These are phyloP conservation scores for Colletotrichum tamarilloi DNA, from an alignment of 2,329 filamentous ascomycete species.

Conservation along the genomic window DNA sequence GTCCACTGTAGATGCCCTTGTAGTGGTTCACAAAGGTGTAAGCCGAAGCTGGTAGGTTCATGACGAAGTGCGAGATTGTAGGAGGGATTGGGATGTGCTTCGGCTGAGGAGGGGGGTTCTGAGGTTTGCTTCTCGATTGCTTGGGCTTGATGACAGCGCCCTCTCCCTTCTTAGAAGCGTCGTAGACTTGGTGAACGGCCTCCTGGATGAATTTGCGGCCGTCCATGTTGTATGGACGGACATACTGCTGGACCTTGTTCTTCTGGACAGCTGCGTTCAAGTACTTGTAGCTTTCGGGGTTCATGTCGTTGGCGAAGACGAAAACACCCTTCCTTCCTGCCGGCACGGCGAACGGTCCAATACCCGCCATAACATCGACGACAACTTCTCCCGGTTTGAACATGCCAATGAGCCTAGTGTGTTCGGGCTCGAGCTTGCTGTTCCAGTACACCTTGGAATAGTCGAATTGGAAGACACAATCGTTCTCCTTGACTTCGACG, in stretches of 20 bases:
- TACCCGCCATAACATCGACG: constrained; percentile 96
- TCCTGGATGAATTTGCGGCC: constrained; percentile 82
- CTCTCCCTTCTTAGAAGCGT: constrained; percentile 61
- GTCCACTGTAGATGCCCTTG: constrained; percentile 82
- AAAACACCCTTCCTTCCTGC: constrained; percentile 91
- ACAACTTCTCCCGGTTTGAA: constrained; percentile 90
- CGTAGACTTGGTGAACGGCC: constrained; percentile 71
- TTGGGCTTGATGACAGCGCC: constrained; percentile 65
- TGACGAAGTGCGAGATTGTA: constrained; percentile 92
- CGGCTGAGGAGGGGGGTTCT: constrained; percentile 49
- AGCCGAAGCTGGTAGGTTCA: constrained; percentile 95
- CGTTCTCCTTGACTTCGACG: constrained; percentile 84
- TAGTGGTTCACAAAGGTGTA: constrained; percentile 83
- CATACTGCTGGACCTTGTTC: constrained; percentile 83
- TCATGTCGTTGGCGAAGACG: constrained; percentile 97
- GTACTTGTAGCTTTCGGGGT: constrained; percentile 84
- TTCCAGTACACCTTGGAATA: constrained; percentile 99
- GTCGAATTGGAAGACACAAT: constrained; percentile 91
- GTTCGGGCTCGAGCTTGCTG: constrained; percentile 88
- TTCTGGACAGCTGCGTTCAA: constrained; percentile 75
- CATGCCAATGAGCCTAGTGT: constrained; percentile 79
- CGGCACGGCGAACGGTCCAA: constrained; percentile 93
- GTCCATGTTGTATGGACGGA: constrained; percentile 84
- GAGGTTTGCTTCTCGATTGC: constrained; percentile 49
- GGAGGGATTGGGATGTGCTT: constrained; percentile 69